A percentile compares a stretch with the other conserved stretches of the same genome.
These are phyloP conservation scores for Hyphodiscus hymeniophilus DNA, from an alignment of 495 filamentous ascomycete genomes.

Conservation along the genomic window DNA sequence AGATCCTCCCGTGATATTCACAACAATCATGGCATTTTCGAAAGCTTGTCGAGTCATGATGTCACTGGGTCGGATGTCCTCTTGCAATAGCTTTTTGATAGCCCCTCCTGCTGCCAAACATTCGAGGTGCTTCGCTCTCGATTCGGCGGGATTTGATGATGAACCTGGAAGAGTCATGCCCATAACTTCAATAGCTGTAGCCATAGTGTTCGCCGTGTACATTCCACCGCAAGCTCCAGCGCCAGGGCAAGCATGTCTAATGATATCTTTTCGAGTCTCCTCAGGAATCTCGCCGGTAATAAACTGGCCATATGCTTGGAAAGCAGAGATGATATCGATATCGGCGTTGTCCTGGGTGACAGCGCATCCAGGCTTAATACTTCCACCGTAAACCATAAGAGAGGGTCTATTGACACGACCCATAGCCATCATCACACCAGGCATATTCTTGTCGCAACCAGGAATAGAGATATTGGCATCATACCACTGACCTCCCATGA, in stretches of 20 bases:
- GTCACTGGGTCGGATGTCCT: slow-evolving; percentile 83
- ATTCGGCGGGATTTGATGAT: slow-evolving; percentile 86
- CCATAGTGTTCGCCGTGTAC: slow-evolving; percentile 99
- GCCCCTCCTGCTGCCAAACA: slow-evolving; percentile 78
- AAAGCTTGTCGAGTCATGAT: slow-evolving; percentile 89
- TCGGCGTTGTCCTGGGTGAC: slow-evolving; percentile 61
- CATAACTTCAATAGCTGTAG: slow-evolving; percentile 90
- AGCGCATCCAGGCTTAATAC: slow-evolving; percentile 83
- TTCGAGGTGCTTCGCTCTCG: slow-evolving; percentile 75
- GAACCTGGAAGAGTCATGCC: slow-evolving; percentile 93
- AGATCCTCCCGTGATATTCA: slow-evolving; percentile 91
- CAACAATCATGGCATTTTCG: slow-evolving; percentile 92
- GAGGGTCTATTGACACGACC: slow-evolving; percentile 87
- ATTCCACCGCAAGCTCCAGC: slow-evolving; percentile 94
- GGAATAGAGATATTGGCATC: slow-evolving; percentile 97
- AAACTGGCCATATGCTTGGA: slow-evolving; percentile 97
- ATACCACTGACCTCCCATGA: slow-evolving; percentile 99
- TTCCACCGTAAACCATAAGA: slow-evolving; percentile 95
- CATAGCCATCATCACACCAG: slow-evolving; percentile 97
- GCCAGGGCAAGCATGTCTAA: slow-evolving; percentile 88
- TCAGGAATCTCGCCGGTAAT: slow-evolving; percentile 86
- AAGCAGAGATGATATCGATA: slow-evolving; percentile 93
- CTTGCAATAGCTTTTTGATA: slow-evolving; percentile 75
- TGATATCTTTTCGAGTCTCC: slow-evolving; percentile 87
- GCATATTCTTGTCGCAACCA: slow-evolving; percentile 99